A percentile compares a stretch with the other conserved stretches of the same genome.
These are phyloP conservation scores for Mercurialis annua DNA, from an alignment of 345 rosid species.

Conservation along the genomic window DNA sequence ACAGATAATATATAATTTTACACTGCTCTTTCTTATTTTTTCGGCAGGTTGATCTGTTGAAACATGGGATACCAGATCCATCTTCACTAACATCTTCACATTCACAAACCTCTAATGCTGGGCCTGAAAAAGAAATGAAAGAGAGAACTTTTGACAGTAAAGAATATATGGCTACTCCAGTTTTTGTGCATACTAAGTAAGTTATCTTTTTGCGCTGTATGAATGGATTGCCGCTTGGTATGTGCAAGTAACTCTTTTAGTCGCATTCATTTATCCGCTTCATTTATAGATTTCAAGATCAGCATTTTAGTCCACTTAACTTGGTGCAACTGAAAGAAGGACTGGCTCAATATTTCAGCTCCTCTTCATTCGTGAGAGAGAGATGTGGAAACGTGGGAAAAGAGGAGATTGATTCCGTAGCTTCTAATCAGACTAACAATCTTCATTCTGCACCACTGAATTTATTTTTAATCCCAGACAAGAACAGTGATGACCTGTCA, in stretches of 20 bases:
- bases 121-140: slow-evolving; percentile 47
- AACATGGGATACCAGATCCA: slow-evolving; percentile 83
- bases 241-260: not conserved
- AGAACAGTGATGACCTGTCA: slow-evolving; percentile 43
- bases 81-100: slow-evolving; percentile 47
- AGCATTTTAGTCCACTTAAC: slow-evolving; percentile 39
- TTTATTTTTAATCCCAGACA: slow-evolving; percentile 49
- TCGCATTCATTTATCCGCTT: not conserved
- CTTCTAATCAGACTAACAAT: slow-evolving; percentile 14
- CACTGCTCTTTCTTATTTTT: not conserved
- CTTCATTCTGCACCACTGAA: slow-evolving; percentile 27
- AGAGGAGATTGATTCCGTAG: slow-evolving; percentile 12
- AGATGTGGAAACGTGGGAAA: slow-evolving; percentile 30
- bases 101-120: slow-evolving; percentile 39
- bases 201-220: slow-evolving; percentile 20
- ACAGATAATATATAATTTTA: not conserved
- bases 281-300: slow-evolving; percentile 54
- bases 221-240: not conserved
- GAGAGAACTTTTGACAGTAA: slow-evolving; percentile 47
- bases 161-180: slow-evolving; percentile 70
- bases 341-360: slow-evolving; percentile 41
- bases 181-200: slow-evolving; percentile 78
- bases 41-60: slow-evolving; percentile 75
- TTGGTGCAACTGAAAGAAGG: slow-evolving; percentile 39
- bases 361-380: slow-evolving; percentile 50